Base-by-base conservation (phyloP, 2,329 filamentous ascomycete genomes). In the Nothophaeocryptopus gaeumannii region DNA sequence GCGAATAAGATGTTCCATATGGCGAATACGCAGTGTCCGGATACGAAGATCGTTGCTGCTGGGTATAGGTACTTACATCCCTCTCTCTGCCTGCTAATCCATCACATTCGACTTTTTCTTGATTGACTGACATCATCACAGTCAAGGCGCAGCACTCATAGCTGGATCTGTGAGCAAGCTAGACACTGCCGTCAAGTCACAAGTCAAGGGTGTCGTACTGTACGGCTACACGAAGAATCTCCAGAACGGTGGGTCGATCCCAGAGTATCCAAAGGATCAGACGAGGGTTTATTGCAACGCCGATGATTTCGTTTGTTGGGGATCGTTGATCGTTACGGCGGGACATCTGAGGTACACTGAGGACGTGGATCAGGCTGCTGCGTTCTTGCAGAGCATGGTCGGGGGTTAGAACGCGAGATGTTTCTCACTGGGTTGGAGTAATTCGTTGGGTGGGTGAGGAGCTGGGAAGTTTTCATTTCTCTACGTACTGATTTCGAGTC, bases 181-280 rank as follows among this genome's bases (percentile, higher is more conserved):
- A 7, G 55, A 56, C 11, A 29, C 56, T 11, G 51, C 54, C 1
- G 59, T 70, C 14, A 61, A 62, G 45, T 44, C 59, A 26, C 60
- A 63, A 26, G 60, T 72, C 47, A 66, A 66, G n/a, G 70, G 70
- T 11, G 60, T 68, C 2, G 69, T 71, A 20, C 59, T 71, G 12
- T 73, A 70, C 40, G 70, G 71, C 10, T 69, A 73, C 58, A 72
- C 70, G 5, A 63, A 65, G 53, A 72, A 72, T 44, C 40, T 47
- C 44, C 69, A 72, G 58, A 69, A 70, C 43, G 46, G 50, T 26
- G 68, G 70, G 10, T 52, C 56, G 9, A 71, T 73, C 38, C 56
- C 61, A 1, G 58, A 58, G 38, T 72, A 67, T 45, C 67, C 70
- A 2, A 29, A 51, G 4, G 60, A 58, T 7, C 62, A 67, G 42